Percentiles rank a stretch among this genome's conserved stretches.
Evolutionary conservation across 2,329 filamentous ascomycete genomes (phyloP).

Genomic region (Fonsecaea erecta): DNA sequence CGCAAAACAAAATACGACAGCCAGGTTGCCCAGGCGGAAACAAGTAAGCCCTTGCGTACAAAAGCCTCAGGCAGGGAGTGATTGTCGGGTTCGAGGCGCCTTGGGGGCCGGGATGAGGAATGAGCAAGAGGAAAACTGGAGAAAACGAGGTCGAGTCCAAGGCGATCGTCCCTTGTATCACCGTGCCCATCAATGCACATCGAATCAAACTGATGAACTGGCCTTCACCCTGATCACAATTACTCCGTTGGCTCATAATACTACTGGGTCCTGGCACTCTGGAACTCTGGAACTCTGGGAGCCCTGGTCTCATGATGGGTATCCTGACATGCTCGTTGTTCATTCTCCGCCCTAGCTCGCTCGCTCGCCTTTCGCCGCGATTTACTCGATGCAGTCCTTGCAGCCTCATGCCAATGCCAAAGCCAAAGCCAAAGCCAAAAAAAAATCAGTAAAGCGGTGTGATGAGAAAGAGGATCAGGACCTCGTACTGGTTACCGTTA

Average conservation of each 20-base stretch:
- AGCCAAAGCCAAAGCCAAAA: too few species aligned
- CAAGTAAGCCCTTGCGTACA: background rate
- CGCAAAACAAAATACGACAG: background rate
- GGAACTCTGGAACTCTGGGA: background rate
- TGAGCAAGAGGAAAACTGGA: background rate
- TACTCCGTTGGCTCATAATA: background rate
- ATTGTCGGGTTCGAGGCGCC: background rate
- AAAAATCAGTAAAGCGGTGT: background rate
- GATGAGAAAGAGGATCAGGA: too few species aligned
- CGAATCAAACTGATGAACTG: background rate
- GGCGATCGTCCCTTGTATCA: constrained; percentile 9
- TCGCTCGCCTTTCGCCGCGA: constrained; percentile 13
- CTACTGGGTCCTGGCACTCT: too few species aligned
- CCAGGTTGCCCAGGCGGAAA: background rate
- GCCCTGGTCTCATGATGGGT: background rate
- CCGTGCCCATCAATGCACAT: background rate
- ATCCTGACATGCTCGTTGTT: too few species aligned
- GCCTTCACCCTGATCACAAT: background rate
- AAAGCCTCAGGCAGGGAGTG: constrained; percentile 3
- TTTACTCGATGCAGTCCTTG: constrained; percentile 15
- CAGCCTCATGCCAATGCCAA: too few species aligned
- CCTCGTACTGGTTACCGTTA: too few species aligned
- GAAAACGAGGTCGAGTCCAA: background rate
- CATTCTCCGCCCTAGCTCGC: too few species aligned
- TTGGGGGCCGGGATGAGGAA: background rate